These are phyloP conservation scores for Mucor irregularis DNA, from an alignment of 371 early-diverging fungal genomes.

Conservation along the genomic window DNA sequence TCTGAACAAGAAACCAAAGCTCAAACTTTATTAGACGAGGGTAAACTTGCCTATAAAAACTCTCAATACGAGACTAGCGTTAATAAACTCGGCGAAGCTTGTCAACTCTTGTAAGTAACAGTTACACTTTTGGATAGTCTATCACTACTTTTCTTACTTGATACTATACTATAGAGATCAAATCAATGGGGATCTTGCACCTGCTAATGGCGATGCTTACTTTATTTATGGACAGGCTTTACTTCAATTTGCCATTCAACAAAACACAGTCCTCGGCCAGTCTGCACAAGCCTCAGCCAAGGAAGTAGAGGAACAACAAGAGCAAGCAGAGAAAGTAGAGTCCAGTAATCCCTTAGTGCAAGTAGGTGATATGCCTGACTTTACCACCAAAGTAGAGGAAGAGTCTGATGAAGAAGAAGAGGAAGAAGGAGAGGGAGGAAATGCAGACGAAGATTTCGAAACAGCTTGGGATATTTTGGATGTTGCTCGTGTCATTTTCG, in stretches of 20 bases:
- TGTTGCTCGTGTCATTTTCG: slow-evolving; percentile 80
- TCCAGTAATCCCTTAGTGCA: slow-evolving; percentile 50
- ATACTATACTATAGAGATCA: slow-evolving; percentile 63
- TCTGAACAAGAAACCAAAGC: slow-evolving; percentile 16
- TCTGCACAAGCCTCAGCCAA: slow-evolving; percentile 35
- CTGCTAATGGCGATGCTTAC: slow-evolving; percentile 75
- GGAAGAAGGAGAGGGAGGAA: slow-evolving; percentile 39
- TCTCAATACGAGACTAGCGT: slow-evolving; percentile 61
- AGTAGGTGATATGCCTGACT: slow-evolving; percentile 56
- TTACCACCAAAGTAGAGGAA: slow-evolving; percentile 16
- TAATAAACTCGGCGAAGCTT: slow-evolving; percentile 65
- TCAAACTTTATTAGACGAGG: slow-evolving; percentile 53
- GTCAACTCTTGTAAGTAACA: slow-evolving; percentile 60
- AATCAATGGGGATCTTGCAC: slow-evolving; percentile 67
- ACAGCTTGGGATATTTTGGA: slow-evolving; percentile 89
- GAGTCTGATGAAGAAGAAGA: slow-evolving; percentile 24
- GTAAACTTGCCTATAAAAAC: slow-evolving; percentile 58
- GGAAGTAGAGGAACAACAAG: slow-evolving; percentile 17
- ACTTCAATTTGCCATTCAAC: slow-evolving; percentile 74
- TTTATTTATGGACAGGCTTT: slow-evolving; percentile 82
- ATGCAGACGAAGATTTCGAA: slow-evolving; percentile 76
- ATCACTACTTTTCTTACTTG: too few relatives aligned
- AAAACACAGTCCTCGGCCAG: slow-evolving; percentile 68
- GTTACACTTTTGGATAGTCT: too few relatives aligned
- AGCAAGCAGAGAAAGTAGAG: background rate